Percentiles rank a stretch among this genome's conserved stretches.
Conservation (phyloP, 2,329 filamentous ascomycete genomes). For the Mollisiaceae sp. region DNA sequence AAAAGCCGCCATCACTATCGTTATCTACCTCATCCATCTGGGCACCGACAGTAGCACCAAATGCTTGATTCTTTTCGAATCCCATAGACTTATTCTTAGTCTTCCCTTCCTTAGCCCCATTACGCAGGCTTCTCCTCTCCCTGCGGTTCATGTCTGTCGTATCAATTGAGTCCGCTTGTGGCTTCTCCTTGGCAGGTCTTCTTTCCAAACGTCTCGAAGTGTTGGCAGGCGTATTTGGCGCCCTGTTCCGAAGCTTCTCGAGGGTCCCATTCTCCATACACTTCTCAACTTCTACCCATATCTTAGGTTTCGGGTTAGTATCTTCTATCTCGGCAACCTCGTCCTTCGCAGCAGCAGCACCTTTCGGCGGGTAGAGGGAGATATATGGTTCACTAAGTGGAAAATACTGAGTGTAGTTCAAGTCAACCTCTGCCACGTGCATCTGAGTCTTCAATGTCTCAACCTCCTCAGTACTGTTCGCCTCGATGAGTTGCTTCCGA, state of each 20-base stretch:
- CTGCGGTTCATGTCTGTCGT: slow-evolving; percentile 40
- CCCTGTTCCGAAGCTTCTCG: slow-evolving; percentile 38
- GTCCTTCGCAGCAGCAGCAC: slow-evolving; percentile 43
- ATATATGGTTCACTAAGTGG: slow-evolving; percentile 75
- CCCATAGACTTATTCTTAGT: slow-evolving; percentile 36
- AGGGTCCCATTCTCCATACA: slow-evolving; percentile 61
- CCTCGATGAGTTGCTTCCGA: slow-evolving; percentile 59
- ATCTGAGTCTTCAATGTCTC: slow-evolving; percentile 59
- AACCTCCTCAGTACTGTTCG: slow-evolving; percentile 56
- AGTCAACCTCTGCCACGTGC: slow-evolving; percentile 74
- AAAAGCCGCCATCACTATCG: slow-evolving; percentile 63
- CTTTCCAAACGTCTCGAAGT: slow-evolving; percentile 26
- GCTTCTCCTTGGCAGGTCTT: slow-evolving; percentile 31
- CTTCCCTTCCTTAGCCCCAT: slow-evolving; percentile 26
- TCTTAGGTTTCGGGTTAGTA: slow-evolving; percentile 49
- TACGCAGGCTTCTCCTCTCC: slow-evolving; percentile 38
- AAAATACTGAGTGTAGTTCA: slow-evolving; percentile 76
- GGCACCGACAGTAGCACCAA: slow-evolving; percentile 35
- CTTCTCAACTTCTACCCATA: slow-evolving; percentile 72
- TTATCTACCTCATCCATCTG: slow-evolving; percentile 44
- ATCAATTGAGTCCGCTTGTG: slow-evolving; percentile 33
- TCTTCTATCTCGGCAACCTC: slow-evolving; percentile 31
- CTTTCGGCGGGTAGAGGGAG: slow-evolving; percentile 60
- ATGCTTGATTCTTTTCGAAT: slow-evolving; percentile 38
- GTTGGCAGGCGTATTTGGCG: slow-evolving; percentile 18